Base-by-base conservation (phyloP, 257 asterid genomes). In the Fraxinus anomala region DNA sequence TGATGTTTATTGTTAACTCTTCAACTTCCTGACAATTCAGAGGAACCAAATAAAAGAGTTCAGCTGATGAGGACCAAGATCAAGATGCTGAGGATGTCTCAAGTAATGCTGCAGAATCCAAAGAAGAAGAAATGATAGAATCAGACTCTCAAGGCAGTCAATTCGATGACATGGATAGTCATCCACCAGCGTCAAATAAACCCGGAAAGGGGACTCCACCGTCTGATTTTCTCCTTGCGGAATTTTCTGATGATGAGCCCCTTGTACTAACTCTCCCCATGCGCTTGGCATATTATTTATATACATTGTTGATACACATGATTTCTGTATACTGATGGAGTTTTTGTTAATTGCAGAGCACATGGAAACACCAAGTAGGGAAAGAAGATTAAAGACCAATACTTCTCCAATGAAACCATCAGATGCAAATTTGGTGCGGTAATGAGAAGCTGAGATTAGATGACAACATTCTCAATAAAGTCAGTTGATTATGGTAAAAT, bases 161-260 rank as follows among this genome's bases (percentile, higher is more conserved):
- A 76, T 75, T 59, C 0, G 83, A 82, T 13, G 82, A 77, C 73
- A 74, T 59, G 61, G 86, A 82, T 39, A 77, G 74, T 71, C 72
- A 17, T 33, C 79, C 85, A 42, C 68, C 77, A 67, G 80, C 76
- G 36, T 73, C 36, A 16, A 79, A 82, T 40, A 68, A 69, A 47
- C 73, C 81, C 23, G 76, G 75, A 42, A 83, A 80, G 82, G 74
- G 77, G n/a, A 40, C 83, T 66, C 77, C 85, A 4, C 76, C 83
- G 31, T 61, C 87, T 73, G 81, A 78, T 73, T 86, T 89, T 68
- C 82, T 28, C 24, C 91, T 84, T 73, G 68, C 83, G 9, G 98
- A 93, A 73, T 61, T 81, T 76, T 89, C 97, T 31, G 99, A 96
- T 24, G 90, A 96, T 39, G 97, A 92, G 88, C 97, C 92, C 76